Base-by-base conservation (phyloP, 805 yeast genomes). In the Candida corydali region DNA sequence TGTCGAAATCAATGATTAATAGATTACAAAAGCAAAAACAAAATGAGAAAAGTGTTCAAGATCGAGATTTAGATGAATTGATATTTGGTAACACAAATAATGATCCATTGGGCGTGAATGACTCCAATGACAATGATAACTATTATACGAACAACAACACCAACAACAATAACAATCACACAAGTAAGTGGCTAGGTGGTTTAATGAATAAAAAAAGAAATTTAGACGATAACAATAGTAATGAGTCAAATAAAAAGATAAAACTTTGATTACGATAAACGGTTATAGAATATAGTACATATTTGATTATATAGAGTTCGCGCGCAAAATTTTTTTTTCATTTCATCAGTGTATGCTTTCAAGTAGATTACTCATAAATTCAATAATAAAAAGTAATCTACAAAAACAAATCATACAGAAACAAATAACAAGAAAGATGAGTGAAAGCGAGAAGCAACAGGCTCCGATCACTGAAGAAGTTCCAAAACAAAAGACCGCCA, bases 401-500 rank as follows among this genome's bases (percentile, higher is more conserved):
- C 36, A 15, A 22, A 29, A 24, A 28, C 33, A 26, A 19, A 8
- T 15, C 12, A 30, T 14, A 15, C 8, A n/a, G 12, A 33, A 28
- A n/a, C 33, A 26, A 19, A 8, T 15, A 7, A 30, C 11, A 15
- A 15, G 17, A 17, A 33, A 28, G 10, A 38, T 49, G 49, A 45
- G 47, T 43, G 45, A 40, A 31, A 30, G 32, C 17, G 37, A 30
- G 14, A 32, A 39, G n/a, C 32, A 30, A 17, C n/a, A 24, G 14
- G 40, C 28, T 7, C 35, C 39, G 16, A 20, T 36, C n/a, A 40
- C 29, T 17, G 44, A 32, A 19, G 55, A 40, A 14, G 51, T 45
- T 24, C 51, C 54, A 27, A 72, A 69, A 50, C 77, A 69, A 27
- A 84, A 83, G 64, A 79, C 87, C 28, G 82, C 82, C 43, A 85